phyloP scores from a whole-genome alignment of 2,329 filamentous ascomycete genomes.

The Sporothrix globosa region DNA sequence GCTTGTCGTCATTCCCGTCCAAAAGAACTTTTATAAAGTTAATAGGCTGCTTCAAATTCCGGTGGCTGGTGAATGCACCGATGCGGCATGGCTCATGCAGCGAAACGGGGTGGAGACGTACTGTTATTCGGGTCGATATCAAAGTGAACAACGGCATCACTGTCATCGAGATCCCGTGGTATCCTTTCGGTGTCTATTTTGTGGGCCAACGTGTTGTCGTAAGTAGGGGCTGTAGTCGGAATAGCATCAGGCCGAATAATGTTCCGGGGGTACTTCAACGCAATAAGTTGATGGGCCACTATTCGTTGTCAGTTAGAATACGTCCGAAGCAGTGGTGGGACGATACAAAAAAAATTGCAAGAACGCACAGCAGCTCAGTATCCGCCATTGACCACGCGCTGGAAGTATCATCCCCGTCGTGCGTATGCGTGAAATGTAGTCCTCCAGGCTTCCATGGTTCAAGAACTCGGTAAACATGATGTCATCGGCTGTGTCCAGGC shows the following conservation, averaged over 20 bases:
- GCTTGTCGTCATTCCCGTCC: background rate
- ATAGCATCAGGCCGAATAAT: background rate
- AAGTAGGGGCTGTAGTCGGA: background rate
- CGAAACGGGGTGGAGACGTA: background rate
- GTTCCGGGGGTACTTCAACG: slow-evolving; percentile 10
- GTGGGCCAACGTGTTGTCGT: background rate
- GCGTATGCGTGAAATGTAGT: background rate
- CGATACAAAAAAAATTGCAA: background rate
- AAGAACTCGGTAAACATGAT: slow-evolving; percentile 28
- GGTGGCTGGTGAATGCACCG: too few species aligned
- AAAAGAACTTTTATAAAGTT: slow-evolving; percentile 22
- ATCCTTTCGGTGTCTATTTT: background rate
- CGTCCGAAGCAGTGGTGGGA: background rate
- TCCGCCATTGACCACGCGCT: slow-evolving; percentile 23
- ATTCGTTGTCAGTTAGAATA: background rate
- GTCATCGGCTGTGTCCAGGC: background rate
- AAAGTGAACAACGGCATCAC: slow-evolving; percentile 29
- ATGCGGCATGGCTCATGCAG: background rate
- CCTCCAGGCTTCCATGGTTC: slow-evolving; percentile 2
- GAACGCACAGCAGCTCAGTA: slow-evolving; percentile 28
- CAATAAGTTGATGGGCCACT: slow-evolving; percentile 27
- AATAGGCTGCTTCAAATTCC: background rate
- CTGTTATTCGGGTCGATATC: slow-evolving; percentile 33
- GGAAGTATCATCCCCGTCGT: background rate
- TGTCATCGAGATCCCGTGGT: background rate